Base-by-base conservation (phyloP, 768 basidiomycete genomes). In the Xerocomus brunneocitrinus region DNA sequence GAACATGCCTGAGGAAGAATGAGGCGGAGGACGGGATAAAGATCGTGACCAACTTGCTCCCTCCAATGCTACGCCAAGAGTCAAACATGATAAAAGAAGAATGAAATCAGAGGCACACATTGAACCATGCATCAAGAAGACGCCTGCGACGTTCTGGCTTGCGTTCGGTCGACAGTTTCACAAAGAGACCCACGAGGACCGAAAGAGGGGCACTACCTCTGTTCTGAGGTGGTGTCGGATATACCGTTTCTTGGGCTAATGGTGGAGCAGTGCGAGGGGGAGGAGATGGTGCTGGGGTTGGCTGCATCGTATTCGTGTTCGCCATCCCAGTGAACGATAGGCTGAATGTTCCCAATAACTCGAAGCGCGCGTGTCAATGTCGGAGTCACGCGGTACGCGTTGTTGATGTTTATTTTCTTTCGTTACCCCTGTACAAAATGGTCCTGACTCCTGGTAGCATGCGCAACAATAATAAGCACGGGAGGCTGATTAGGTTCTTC, bases 11-110 rank as follows among this genome's bases (percentile, higher is more conserved):
- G 95, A 6, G 97, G 97, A 38, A 99, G 76, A 48, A 99, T 76
- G 22, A 99, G 77, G 31, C 94, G 84, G 45, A 98, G 74, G 30
- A 94, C 83, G 5, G 95, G 95, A 68, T 89, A 98, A 32, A 99
- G 69, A 66, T 98, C 91, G 61, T 82, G 74, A 0, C 97, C 97
- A 41, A 92, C 87, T 62, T 89, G 80, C 40, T 82, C 74, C 59
- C 95, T 79, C 92, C 94, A 98, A 63, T 87, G 84, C 87, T 91
- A 60, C 36, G 36, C 40, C 51, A 58, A 47, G 52, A 40, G 62
- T 62, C 44, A 57, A 58, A 41, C 42, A 47, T 22, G 34, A 41
- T 40, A 25, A 16, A 8, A 12, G 7, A 32, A 3, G 13, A 9
- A 16, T 27, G 43, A 30, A 16, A 53, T 57, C 27, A 10, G 13